These are phyloP conservation scores for Manihot esculenta DNA, from an alignment of 441 rosid genomes.

Conservation along the genomic window DNA sequence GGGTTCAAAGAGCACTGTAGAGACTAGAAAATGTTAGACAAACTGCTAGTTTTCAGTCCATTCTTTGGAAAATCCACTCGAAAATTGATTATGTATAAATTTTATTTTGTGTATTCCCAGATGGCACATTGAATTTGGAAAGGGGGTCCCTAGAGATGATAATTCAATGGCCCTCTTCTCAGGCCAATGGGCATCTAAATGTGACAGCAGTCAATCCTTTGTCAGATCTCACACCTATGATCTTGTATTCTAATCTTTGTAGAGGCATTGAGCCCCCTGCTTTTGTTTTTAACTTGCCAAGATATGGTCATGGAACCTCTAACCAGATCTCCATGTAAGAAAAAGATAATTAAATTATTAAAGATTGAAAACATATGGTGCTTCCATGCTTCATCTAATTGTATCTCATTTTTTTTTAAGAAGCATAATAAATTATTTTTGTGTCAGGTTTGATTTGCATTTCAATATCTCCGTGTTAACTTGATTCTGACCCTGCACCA, in stretches of 20 bases:
- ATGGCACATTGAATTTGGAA: neutral
- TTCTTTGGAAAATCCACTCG: neutral
- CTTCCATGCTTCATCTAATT: constrained; percentile 4
- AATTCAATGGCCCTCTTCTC: neutral
- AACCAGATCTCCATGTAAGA: neutral
- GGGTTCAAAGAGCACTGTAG: neutral
- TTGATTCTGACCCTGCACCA: constrained; percentile 15
- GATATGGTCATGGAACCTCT: neutral
- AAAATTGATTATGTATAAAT: neutral
- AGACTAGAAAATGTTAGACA: neutral
- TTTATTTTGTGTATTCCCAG: no score
- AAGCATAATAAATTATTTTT: neutral
- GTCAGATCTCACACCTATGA: neutral
- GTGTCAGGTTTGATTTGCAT: neutral
- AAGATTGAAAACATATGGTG: neutral
- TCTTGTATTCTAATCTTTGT: neutral
- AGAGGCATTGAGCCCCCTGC: neutral
- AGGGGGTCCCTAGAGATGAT: neutral
- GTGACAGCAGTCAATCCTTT: neutral
- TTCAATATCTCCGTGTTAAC: neutral
- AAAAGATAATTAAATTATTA: neutral
- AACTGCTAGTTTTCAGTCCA: neutral
- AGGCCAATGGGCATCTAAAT: neutral
- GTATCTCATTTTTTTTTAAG: neutral
- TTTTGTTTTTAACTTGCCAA: neutral